Conservation (phyloP, 805 yeast genomes). For the Suhomyces sp. region DNA sequence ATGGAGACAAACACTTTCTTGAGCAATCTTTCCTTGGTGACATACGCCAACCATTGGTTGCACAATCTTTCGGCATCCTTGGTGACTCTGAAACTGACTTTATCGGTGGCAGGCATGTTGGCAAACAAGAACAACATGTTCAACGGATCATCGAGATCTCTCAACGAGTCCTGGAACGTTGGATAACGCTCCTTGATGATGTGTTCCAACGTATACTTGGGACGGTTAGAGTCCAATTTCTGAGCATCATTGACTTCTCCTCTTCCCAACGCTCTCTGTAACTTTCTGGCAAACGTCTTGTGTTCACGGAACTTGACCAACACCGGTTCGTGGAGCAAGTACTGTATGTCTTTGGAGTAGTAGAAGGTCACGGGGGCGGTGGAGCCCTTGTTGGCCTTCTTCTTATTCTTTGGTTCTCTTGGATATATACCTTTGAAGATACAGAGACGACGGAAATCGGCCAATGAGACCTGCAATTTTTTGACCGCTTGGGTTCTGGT, state of each 20-base stretch:
- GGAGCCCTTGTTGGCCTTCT: constrained; percentile 97
- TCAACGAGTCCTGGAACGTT: constrained; percentile 83
- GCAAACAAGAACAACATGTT: constrained; percentile 93
- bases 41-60: constrained; percentile 93
- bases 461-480: constrained; percentile 87
- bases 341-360: constrained; percentile 91
- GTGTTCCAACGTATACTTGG: constrained; percentile 82
- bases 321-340: constrained; percentile 92
- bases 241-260: constrained; percentile 91
- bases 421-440: constrained; percentile 98
- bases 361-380: constrained; percentile 95
- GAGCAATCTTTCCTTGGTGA: constrained; percentile 78
- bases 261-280: constrained; percentile 84
- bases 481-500: constrained; percentile 94
- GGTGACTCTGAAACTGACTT: constrained; percentile 76
- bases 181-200: constrained; percentile 96
- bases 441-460: constrained; percentile 95
- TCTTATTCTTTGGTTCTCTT: constrained; percentile 92
- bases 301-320: constrained; percentile 90
- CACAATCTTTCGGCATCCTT: constrained; percentile 82
- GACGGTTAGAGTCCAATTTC: constrained; percentile 75
- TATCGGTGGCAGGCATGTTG: constrained; percentile 90
- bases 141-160: constrained; percentile 94
- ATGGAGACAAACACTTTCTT: constrained; percentile 93
- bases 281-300: constrained; percentile 88